These are phyloP conservation scores for Protomyces inouyei DNA, from an alignment of 1,139 yeast species.

Conservation along the genomic window DNA sequence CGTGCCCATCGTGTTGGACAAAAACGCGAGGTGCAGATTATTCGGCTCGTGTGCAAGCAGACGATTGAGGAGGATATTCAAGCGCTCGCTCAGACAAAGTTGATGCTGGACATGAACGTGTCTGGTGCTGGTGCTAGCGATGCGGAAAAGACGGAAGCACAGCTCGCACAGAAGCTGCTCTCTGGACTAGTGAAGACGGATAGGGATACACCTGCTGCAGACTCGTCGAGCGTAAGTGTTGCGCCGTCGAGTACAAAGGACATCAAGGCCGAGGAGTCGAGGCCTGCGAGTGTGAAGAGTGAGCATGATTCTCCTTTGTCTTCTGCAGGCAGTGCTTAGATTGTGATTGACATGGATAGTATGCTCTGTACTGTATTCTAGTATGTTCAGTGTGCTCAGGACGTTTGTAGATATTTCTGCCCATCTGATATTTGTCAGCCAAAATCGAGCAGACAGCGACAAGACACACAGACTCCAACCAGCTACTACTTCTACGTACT, in stretches of 20 bases:
- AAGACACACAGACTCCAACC: too few relatives aligned
- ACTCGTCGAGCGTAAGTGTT: background rate
- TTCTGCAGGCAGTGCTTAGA: background rate
- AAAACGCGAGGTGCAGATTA: constrained; percentile 75
- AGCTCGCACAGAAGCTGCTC: constrained; percentile 6
- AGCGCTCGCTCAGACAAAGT: constrained; percentile 80
- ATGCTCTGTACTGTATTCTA: too few relatives aligned
- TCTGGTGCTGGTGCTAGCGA: constrained; percentile 43
- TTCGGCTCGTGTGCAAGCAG: constrained; percentile 63
- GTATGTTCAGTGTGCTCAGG: too few relatives aligned
- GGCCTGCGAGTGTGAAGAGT: background rate
- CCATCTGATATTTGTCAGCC: too few relatives aligned
- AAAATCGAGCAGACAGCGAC: too few relatives aligned
- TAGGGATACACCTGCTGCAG: background rate
- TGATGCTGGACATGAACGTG: constrained; percentile 74
- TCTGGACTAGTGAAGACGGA: background rate
- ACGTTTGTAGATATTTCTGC: too few relatives aligned
- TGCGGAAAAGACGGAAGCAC: constrained; percentile 47
- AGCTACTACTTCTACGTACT: too few relatives aligned
- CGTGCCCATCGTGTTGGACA: constrained; percentile 98
- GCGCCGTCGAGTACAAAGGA: background rate
- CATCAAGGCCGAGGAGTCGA: background rate
- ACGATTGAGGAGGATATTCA: constrained; percentile 88
- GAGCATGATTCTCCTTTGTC: background rate
- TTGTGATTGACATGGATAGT: background rate